Conservation (phyloP, 192 early-diverging fungal species). For the Coemansia sp. region DNA sequence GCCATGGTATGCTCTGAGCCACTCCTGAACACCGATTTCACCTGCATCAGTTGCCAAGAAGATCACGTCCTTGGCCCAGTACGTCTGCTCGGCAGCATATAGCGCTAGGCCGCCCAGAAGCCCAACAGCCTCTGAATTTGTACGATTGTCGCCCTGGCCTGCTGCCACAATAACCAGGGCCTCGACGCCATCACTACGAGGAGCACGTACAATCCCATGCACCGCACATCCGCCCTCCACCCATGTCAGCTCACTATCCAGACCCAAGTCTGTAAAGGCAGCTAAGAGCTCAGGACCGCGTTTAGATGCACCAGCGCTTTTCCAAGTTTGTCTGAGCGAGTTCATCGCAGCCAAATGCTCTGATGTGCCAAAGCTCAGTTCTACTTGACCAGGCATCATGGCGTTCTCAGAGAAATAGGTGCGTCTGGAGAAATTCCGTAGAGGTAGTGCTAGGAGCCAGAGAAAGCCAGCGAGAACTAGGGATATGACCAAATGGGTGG, state of each 20-base stretch:
- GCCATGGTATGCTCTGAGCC: constrained; percentile 90
- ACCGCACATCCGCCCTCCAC: constrained; percentile 57
- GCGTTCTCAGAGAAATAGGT: constrained; percentile 80
- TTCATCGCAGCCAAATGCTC: constrained; percentile 25
- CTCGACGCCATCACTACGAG: constrained; percentile 84
- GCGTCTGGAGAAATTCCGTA: constrained; percentile 56
- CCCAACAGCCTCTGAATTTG: constrained; percentile 24
- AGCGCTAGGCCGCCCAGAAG: constrained; percentile 41
- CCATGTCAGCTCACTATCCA: constrained; percentile 40
- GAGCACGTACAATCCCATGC: constrained; percentile 76
- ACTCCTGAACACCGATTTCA: constrained; percentile 72
- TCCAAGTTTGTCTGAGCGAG: constrained; percentile 2
- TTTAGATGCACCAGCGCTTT: constrained; percentile 2
- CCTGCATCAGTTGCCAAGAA: constrained; percentile 81
- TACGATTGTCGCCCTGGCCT: constrained; percentile 65
- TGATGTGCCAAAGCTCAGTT: constrained; percentile 23
- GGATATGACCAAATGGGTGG: constrained; percentile 49
- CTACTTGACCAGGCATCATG: constrained; percentile 66
- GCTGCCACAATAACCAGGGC: constrained; percentile 80
- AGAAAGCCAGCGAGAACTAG: constrained; percentile 56
- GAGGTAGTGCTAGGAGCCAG: constrained; percentile 66
- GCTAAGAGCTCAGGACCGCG: constrained; percentile 4
- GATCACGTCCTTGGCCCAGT: constrained; percentile 93
- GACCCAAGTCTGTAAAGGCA: constrained; percentile 26
- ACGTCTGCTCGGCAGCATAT: constrained; percentile 55